phyloP scores from a whole-genome alignment of 495 filamentous ascomycete genomes.

The Venustampulla echinocandica region DNA sequence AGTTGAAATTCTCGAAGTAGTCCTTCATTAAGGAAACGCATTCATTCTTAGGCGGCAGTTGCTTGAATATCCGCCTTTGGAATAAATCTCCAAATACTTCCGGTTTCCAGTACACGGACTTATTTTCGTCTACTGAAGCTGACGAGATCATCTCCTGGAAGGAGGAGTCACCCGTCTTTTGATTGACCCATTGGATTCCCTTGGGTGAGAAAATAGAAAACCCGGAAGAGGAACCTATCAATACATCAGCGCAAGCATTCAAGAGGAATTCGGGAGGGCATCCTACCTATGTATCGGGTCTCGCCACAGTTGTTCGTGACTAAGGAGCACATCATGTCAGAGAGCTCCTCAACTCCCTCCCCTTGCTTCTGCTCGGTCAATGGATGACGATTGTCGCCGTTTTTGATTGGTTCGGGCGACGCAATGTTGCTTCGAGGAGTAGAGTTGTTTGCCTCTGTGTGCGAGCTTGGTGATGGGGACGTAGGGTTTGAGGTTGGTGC shows the following conservation, averaged over 20 bases:
- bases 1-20: constrained; percentile 97
- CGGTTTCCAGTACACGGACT: constrained; percentile 93
- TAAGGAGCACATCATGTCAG: constrained; percentile 98
- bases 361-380: constrained; percentile 35
- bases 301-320: constrained; percentile 97
- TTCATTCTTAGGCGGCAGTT: constrained; percentile 71
- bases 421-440: constrained; percentile 20
- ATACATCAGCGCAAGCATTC: constrained; percentile 3
- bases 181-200: constrained; percentile 97
- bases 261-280: constrained; percentile 4
- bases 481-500: constrained; percentile 17
- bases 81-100: constrained; percentile 95
- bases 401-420: constrained; percentile 19
- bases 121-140: constrained; percentile 72
- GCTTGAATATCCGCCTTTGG: constrained; percentile 71
- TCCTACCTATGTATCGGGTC: constrained; percentile 88
- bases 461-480: constrained; percentile 18
- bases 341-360: constrained; percentile 77
- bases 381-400: constrained; percentile 16
- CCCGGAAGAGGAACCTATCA: constrained; percentile 82
- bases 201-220: constrained; percentile 98
- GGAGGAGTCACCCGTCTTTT: constrained; percentile 88
- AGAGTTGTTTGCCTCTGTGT: constrained; percentile 8
- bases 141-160: constrained; percentile 95
- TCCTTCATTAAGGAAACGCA: constrained; percentile 78